A percentile compares a stretch with the other conserved stretches of the same genome.
Evolutionary conservation across 176 grass and related monocot species (phyloP).

Genomic region (Aechmea fasciata): DNA sequence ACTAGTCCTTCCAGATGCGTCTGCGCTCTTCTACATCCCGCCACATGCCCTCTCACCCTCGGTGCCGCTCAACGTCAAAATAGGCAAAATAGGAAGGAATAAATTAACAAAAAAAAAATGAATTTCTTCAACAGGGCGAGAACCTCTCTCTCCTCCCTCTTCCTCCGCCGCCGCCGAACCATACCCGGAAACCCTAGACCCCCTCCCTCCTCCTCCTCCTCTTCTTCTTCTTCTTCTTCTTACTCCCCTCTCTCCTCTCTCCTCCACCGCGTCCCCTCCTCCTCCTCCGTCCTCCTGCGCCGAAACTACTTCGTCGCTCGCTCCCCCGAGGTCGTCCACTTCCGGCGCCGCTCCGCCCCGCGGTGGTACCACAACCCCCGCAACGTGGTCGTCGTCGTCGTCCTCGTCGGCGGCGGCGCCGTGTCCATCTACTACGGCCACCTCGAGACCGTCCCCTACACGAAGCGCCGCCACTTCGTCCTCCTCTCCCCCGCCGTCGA

Average conservation of each 20-base stretch:
- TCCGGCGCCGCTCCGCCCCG: constrained; percentile 38
- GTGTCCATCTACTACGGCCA: constrained; percentile 62
- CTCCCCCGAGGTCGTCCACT: constrained; percentile 45
- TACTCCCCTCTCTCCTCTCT: constrained; percentile 7
- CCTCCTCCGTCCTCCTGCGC: constrained; percentile 4
- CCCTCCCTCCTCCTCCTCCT: not conserved
- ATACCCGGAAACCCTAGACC: not conserved
- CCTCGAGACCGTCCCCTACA: constrained; percentile 84
- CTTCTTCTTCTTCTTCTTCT: not conserved
- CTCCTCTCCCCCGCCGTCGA: constrained; percentile 51
- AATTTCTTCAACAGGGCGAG: constrained; percentile 26
- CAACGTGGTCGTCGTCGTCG: constrained; percentile 29
- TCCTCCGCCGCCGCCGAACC: constrained; percentile 15
- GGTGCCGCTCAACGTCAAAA: too few relatives aligned
- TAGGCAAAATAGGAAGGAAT: too few relatives aligned
- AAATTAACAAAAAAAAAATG: not conserved
- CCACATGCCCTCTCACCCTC: too few relatives aligned
- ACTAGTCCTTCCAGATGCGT: too few relatives aligned
- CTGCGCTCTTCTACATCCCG: too few relatives aligned
- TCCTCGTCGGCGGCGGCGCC: constrained; percentile 29
- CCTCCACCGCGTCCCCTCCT: constrained; percentile 19
- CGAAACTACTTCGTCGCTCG: constrained; percentile 32
- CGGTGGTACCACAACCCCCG: constrained; percentile 82
- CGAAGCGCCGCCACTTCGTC: constrained; percentile 66
- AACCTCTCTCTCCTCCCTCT: constrained; percentile 15